Conservation (phyloP, 2,329 filamentous ascomycete species). For the Lecanicillium sp. region DNA sequence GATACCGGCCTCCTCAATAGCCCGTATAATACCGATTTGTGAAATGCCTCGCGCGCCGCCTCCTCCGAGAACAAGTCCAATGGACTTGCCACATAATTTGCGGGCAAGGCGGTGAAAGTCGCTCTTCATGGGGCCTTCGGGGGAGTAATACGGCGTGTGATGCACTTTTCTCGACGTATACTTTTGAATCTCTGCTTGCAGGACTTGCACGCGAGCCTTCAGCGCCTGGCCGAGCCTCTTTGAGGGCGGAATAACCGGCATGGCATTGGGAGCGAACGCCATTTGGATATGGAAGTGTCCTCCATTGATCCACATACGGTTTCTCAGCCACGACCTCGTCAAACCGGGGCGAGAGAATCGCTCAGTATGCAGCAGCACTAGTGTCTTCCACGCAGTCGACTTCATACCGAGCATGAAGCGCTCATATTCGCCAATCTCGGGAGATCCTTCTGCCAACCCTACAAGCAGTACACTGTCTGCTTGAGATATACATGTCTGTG, state of each 20-base stretch:
- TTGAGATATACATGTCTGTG: slow-evolving; percentile 93
- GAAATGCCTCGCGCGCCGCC: slow-evolving; percentile 88
- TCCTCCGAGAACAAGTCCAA: slow-evolving; percentile 88
- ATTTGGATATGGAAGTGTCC: slow-evolving; percentile 98
- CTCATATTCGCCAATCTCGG: slow-evolving; percentile 91
- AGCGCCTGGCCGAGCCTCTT: slow-evolving; percentile 78
- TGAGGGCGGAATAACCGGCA: slow-evolving; percentile 66
- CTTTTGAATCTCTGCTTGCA: slow-evolving; percentile 96
- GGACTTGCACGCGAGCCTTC: slow-evolving; percentile 86
- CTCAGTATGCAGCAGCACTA: slow-evolving; percentile 84
- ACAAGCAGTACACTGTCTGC: slow-evolving; percentile 94
- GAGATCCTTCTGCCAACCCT: slow-evolving; percentile 81
- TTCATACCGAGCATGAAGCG: slow-evolving; percentile 95
- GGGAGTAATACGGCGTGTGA: slow-evolving; percentile 80
- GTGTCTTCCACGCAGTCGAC: slow-evolving; percentile 86
- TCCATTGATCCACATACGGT: slow-evolving; percentile 95
- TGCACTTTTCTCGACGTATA: slow-evolving; percentile 92
- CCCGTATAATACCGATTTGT: slow-evolving; percentile 88
- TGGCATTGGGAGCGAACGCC: slow-evolving; percentile 69
- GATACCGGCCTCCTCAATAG: slow-evolving; percentile 91
- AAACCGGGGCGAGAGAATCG: slow-evolving; percentile 78
- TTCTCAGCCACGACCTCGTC: slow-evolving; percentile 82
- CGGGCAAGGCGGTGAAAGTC: slow-evolving; percentile 92
- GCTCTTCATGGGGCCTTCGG: slow-evolving; percentile 88
- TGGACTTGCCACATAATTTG: slow-evolving; percentile 84